A percentile compares a stretch with the other conserved stretches of the same genome.
These are phyloP conservation scores for Trichosporon faecale DNA, from an alignment of 1,284 basidiomycete species.

Conservation along the genomic window DNA sequence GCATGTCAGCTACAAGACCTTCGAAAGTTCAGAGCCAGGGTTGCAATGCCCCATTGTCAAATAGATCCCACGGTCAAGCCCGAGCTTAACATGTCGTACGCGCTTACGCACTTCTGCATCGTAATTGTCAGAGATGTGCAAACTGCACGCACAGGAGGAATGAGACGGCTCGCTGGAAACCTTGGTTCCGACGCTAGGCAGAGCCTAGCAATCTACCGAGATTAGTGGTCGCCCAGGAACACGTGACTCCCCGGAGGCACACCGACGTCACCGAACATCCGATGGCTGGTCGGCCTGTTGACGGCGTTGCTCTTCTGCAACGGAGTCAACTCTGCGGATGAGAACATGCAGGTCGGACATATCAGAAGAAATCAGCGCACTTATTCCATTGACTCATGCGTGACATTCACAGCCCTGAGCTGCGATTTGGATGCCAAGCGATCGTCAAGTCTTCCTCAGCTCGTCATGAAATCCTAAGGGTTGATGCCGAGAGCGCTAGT, in stretches of 20 bases:
- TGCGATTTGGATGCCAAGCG: background rate
- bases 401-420: background rate
- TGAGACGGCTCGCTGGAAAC: background rate
- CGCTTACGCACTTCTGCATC: background rate
- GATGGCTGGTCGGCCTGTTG: background rate
- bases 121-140: background rate
- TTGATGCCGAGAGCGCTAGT: background rate
- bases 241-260: background rate
- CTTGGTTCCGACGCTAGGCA: background rate
- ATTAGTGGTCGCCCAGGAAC: background rate
- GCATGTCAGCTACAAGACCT: background rate
- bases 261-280: background rate
- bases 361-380: background rate
- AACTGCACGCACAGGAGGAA: background rate
- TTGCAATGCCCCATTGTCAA: background rate
- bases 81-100: background rate
- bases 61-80: background rate
- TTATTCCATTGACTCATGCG: background rate
- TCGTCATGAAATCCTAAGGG: background rate
- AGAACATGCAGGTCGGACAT: background rate
- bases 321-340: too few species aligned
- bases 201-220: background rate
- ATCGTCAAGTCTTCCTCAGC: background rate
- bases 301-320: background rate
- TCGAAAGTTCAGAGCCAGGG: background rate